Conservation (phyloP, 2,329 filamentous ascomycete genomes). For the Dryadomyces quercivorus region DNA sequence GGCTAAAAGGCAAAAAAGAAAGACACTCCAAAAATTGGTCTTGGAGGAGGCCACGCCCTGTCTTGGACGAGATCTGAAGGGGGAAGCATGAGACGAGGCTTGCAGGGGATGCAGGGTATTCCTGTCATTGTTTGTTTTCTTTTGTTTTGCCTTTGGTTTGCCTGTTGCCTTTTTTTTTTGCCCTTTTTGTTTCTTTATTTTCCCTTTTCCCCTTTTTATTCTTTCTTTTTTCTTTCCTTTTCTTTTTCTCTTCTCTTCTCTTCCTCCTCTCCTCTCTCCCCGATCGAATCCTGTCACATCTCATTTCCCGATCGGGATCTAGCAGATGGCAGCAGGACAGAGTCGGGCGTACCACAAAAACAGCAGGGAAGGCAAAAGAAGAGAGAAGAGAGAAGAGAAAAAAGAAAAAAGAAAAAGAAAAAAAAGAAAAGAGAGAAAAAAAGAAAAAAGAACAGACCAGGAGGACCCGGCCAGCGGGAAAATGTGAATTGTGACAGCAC, state of each 20-base stretch:
- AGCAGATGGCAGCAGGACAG: neutral
- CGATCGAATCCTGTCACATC: conserved; percentile 1
- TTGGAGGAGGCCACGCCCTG: no score
- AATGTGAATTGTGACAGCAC: no score
- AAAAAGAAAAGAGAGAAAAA: no score
- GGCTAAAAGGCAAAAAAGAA: no score
- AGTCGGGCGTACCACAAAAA: no score
- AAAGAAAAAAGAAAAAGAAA: neutral
- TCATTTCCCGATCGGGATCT: conserved; percentile 1
- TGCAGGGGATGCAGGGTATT: no score
- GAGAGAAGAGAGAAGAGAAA: neutral
- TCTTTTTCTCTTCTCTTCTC: neutral
- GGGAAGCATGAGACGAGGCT: neutral
- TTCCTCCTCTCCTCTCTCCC: neutral
- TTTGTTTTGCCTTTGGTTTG: neutral
- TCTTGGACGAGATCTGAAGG: no score
- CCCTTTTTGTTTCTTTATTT: neutral
- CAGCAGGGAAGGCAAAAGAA: neutral
- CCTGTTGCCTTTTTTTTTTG: neutral
- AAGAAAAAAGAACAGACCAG: no score
- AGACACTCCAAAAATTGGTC: no score
- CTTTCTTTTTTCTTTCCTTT: no score
- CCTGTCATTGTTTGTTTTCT: neutral
- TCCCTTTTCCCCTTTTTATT: neutral
- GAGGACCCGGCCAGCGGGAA: no score